Conservation (phyloP, 2,329 filamentous ascomycete species). For the Aspergillus uvarum region DNA sequence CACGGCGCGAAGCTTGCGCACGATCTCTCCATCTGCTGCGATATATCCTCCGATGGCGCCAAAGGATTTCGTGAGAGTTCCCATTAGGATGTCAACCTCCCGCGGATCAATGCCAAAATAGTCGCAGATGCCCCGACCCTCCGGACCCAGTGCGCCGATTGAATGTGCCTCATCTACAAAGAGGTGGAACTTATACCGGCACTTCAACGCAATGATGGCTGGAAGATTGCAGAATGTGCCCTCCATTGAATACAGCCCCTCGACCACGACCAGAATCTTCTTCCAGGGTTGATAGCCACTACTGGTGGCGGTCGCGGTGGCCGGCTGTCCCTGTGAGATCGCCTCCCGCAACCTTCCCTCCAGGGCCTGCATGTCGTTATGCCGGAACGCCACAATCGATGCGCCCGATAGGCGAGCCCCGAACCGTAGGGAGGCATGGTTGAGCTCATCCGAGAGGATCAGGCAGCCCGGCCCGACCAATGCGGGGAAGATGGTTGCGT, state of each 20-base stretch:
- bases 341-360: constrained; percentile 84
- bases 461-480: constrained; percentile 90
- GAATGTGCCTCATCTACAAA: constrained; percentile 98
- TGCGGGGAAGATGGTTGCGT: constrained; percentile 87
- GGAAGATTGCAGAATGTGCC: constrained; percentile 98
- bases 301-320: constrained; percentile 54
- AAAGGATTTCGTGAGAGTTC: constrained; percentile 96
- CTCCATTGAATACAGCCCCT: constrained; percentile 99
- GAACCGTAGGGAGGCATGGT: constrained; percentile 95
- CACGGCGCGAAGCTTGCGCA: constrained; percentile 82
- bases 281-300: constrained; percentile 84
- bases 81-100: constrained; percentile 95
- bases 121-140: constrained; percentile 90
- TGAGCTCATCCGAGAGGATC: constrained; percentile 94
- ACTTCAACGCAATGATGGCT: constrained; percentile 79
- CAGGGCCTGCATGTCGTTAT: constrained; percentile 90
- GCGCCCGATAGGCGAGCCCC: constrained; percentile 91
- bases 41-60: constrained; percentile 97
- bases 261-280: constrained; percentile 95
- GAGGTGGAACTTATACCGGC: constrained; percentile 93
- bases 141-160: constrained; percentile 84
- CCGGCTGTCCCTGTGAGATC: constrained; percentile 94
- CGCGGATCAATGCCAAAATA: constrained; percentile 89
- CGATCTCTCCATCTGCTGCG: constrained; percentile 81
- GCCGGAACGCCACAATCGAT: constrained; percentile 94